phyloP scores from a whole-genome alignment of 139 green algal genomes.

The Coccomyxa sp. region DNA sequence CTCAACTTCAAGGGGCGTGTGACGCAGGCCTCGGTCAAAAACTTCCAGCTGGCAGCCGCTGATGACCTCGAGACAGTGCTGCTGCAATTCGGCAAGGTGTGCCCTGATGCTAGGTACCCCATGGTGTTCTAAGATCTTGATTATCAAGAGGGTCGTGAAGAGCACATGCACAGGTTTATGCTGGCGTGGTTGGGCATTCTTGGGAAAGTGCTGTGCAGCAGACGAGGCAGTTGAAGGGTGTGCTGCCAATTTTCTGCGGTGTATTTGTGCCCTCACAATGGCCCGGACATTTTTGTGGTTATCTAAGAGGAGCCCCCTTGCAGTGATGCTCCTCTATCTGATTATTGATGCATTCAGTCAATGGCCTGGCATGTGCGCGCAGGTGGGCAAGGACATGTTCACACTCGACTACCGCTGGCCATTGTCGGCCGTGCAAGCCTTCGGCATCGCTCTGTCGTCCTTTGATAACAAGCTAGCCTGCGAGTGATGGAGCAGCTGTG shows the following conservation, averaged over 20 bases:
- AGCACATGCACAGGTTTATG: no score
- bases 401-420: constrained; percentile 92
- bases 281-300: no score
- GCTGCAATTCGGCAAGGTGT: constrained; percentile 90
- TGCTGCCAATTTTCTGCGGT: no score
- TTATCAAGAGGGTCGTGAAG: no score
- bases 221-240: no score
- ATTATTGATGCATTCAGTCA: no score
- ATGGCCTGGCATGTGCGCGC: neutral
- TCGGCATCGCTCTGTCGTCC: constrained; percentile 85
- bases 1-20: constrained; percentile 97
- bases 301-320: no score
- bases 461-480: constrained; percentile 91
- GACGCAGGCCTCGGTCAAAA: constrained; percentile 95
- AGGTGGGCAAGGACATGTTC: constrained; percentile 76
- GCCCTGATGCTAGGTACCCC: neutral
- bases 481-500: constrained; percentile 19
- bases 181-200: no score
- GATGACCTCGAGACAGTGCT: constrained; percentile 65
- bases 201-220: no score
- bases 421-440: constrained; percentile 82
- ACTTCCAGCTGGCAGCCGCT: constrained; percentile 92
- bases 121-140: no score
- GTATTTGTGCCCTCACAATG: no score
- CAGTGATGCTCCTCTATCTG: no score